Percentiles rank a stretch among this genome's conserved stretches.
phyloP scores from a whole-genome alignment of 1,284 basidiomycete genomes.

The Cryptococcus wingfieldii region DNA sequence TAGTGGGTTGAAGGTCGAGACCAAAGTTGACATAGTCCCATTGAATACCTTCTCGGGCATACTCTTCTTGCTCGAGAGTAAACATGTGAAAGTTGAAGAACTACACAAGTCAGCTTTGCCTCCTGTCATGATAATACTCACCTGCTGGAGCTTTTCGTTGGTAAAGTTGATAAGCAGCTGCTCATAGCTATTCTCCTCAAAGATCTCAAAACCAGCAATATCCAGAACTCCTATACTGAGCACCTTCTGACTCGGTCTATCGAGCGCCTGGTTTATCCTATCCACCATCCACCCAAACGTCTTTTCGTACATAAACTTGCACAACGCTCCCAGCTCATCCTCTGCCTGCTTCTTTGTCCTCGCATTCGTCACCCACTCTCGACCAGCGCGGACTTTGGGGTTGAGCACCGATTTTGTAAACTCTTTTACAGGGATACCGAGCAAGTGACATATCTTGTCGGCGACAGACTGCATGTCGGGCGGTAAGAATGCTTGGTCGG shows the following conservation, averaged over 20 bases:
- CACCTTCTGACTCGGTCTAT: constrained; percentile 85
- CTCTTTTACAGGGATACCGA: constrained; percentile 85
- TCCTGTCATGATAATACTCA: constrained; percentile 5
- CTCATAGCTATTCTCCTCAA: constrained; percentile 77
- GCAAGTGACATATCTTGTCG: constrained; percentile 87
- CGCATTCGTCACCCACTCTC: constrained; percentile 95
- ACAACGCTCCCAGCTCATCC: constrained; percentile 87
- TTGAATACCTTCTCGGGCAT: constrained; percentile 91
- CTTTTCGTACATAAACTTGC: constrained; percentile 97
- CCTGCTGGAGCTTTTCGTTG: constrained; percentile 90
- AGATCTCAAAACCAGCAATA: constrained; percentile 98
- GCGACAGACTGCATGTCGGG: constrained; percentile 54
- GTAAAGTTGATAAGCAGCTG: constrained; percentile 99
- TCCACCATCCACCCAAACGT: constrained; percentile 92
- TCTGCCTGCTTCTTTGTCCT: constrained; percentile 86
- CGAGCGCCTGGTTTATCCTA: constrained; percentile 88
- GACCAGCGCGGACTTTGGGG: constrained; percentile 86
- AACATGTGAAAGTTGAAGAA: constrained; percentile 99
- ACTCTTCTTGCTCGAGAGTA: constrained; percentile 98
- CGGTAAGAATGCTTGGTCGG: constrained; percentile 83
- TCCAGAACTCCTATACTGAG: constrained; percentile 95
- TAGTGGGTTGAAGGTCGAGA: constrained; percentile 94
- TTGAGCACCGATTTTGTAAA: constrained; percentile 83
- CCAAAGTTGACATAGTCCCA: constrained; percentile 99
- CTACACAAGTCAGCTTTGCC: constrained; percentile 12